phyloP scores from a whole-genome alignment of 768 basidiomycete genomes.

The Lentinula raphanica region DNA sequence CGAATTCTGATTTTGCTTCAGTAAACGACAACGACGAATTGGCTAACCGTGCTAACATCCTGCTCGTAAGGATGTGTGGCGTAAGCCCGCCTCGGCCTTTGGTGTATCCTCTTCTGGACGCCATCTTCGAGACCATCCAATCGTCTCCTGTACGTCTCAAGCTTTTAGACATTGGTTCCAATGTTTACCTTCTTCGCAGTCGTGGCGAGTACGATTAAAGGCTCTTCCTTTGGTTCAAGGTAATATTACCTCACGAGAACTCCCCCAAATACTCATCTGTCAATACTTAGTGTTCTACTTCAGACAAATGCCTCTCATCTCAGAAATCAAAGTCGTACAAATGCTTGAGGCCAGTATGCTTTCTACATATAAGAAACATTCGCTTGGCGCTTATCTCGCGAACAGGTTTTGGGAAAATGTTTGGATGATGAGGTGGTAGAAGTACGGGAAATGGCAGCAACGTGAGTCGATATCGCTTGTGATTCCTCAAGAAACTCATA shows the following conservation, averaged over 20 bases:
- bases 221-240: conserved; percentile 82
- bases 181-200: conserved; percentile 37
- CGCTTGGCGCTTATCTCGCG: background rate
- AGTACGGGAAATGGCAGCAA: conserved; percentile 85
- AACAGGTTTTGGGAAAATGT: conserved; percentile 71
- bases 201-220: conserved; percentile 85
- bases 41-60: conserved; percentile 53
- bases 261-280: background rate
- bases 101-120: conserved; percentile 62
- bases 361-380: conserved; percentile 3
- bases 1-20: conserved; percentile 18
- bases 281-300: conserved; percentile 68
- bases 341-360: conserved; percentile 61
- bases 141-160: conserved; percentile 56
- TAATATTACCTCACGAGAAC: conserved; percentile 17
- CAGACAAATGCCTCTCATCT: conserved; percentile 79
- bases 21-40: conserved; percentile 76
- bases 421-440: conserved; percentile 85
- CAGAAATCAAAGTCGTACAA: conserved; percentile 67
- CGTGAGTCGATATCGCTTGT: conserved; percentile 38
- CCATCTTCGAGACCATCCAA: conserved; percentile 73
- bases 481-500: conserved; percentile 8
- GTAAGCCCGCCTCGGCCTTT: conserved; percentile 71
- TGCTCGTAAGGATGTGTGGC: conserved; percentile 82
- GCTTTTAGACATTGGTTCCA: background rate